Percentiles rank a stretch among this genome's conserved stretches.
Conservation (phyloP, 345 rosid species). For the Pistacia vera region DNA sequence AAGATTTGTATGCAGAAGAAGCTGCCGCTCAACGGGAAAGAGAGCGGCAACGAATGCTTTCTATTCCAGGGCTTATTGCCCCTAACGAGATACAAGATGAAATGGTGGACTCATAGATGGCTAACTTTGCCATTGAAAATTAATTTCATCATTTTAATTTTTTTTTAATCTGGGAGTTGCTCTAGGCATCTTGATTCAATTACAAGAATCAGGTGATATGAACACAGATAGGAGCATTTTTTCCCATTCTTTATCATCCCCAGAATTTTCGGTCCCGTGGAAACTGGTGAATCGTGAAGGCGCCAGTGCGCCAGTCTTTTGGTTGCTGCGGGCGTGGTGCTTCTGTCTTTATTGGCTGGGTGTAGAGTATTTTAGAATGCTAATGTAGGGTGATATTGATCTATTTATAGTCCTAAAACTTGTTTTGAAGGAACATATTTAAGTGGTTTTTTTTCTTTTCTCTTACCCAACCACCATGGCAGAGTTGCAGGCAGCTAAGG, state of each 20-base stretch:
- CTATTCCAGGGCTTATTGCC: slow-evolving; percentile 76
- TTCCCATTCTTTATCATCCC: slow-evolving; percentile 23
- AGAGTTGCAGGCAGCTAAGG: too few relatives aligned
- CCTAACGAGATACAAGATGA: slow-evolving; percentile 80
- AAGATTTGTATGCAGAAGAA: slow-evolving; percentile 80
- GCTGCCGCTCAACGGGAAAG: slow-evolving; percentile 76
- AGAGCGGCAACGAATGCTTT: slow-evolving; percentile 73
- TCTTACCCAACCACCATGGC: too few relatives aligned
- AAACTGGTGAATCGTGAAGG: slow-evolving; percentile 24
- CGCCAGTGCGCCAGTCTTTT: slow-evolving; percentile 15
- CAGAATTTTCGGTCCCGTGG: slow-evolving; percentile 16
- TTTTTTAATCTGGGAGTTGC: slow-evolving; percentile 20
- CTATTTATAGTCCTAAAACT: too few relatives aligned
- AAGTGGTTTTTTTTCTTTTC: too few relatives aligned
- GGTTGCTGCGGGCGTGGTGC: slow-evolving; percentile 23
- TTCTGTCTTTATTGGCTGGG: slow-evolving; percentile 27
- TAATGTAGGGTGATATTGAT: slow-evolving; percentile 36
- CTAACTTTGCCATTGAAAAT: slow-evolving; percentile 23
- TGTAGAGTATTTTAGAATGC: slow-evolving; percentile 53
- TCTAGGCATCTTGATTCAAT: slow-evolving; percentile 19
- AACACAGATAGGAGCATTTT: slow-evolving; percentile 33
- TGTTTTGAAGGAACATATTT: too few relatives aligned
- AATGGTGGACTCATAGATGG: slow-evolving; percentile 72
- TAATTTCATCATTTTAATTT: slow-evolving; percentile 27
- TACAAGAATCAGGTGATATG: slow-evolving; percentile 22